These are phyloP conservation scores for Colletotrichum viniferum DNA, from an alignment of 2,329 filamentous ascomycete species.

Conservation along the genomic window DNA sequence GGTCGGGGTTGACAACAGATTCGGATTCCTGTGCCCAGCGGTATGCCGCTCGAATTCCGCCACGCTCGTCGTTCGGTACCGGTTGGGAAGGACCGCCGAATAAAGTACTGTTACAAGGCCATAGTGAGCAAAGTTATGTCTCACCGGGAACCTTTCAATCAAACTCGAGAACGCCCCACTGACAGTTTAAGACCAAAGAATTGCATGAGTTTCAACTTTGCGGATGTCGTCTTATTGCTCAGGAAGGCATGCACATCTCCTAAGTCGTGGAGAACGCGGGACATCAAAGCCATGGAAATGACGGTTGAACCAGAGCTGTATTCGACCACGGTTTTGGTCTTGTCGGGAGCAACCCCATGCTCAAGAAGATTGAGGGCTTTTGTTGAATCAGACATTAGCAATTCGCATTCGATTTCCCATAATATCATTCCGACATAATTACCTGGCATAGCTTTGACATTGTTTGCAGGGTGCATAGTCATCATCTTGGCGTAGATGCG, in stretches of 20 bases:
- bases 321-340: slow-evolving; percentile 60
- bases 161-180: slow-evolving; percentile 16
- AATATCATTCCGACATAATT: not conserved
- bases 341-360: slow-evolving; percentile 40
- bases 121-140: not conserved
- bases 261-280: slow-evolving; percentile 54
- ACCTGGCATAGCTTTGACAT: slow-evolving; percentile 65
- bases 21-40: slow-evolving; percentile 44
- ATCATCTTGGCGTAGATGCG: slow-evolving; percentile 71
- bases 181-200: slow-evolving; percentile 63
- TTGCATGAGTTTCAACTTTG: slow-evolving; percentile 58
- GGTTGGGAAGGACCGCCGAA: slow-evolving; percentile 65
- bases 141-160: not conserved
- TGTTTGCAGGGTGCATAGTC: slow-evolving; percentile 67
- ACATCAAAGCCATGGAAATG: slow-evolving; percentile 61
- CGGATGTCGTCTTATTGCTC: slow-evolving; percentile 62
- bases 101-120: slow-evolving; percentile 41
- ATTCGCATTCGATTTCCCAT: not conserved
- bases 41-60: slow-evolving; percentile 55
- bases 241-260: slow-evolving; percentile 59
- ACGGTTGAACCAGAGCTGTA: slow-evolving; percentile 68
- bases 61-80: slow-evolving; percentile 56
- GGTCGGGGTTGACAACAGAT: slow-evolving; percentile 54
- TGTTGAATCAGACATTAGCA: not conserved
- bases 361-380: slow-evolving; percentile 54